Base-by-base conservation (phyloP, 2,329 filamentous ascomycete genomes). In the Trichoderma breve region DNA sequence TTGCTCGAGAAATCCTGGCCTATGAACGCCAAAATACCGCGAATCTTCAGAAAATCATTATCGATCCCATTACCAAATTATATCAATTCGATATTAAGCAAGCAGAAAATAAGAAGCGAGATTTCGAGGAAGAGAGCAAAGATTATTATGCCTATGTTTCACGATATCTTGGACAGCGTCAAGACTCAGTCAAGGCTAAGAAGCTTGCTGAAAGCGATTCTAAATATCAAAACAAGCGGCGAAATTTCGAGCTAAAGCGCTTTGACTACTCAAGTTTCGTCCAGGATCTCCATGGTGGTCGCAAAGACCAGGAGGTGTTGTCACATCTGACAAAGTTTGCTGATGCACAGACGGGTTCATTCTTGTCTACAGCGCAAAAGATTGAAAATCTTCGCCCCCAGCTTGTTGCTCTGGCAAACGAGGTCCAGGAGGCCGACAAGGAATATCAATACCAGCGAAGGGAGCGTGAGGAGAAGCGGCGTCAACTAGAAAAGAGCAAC, bases 241-340 rank as follows among this genome's bases (percentile, higher is more conserved):
- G 93, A 58, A 97, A 94, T 76, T 99, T 99, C 78, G 96, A 99
- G 84, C 87, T 99, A 71, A 98, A 97, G 84, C 91, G 97, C 11
- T 99, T 99, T 78, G 97, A 99, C 81, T 99, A 99, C 81, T 98
- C 95, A 3, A 97, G 94, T 15, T 99, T 98, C 79, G 97, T 99
- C 93, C 95, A 98, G 78, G 96, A 99, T 84, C 86, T 99, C n/a
- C 96, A 98, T 74, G 96, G 96, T 34, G 96, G 96, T n/a, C 91
- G 96, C 74, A 99, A 98, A 80, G 96, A 99, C 78, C 96, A 98
- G 79, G 96, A 99, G 80, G 93, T 99, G 5, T 83, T 99, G 34
- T 98, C 95, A 1, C 93, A 98, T 79, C 86, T 99, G 36, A 99
- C 96, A 2, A 95, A 92, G 79, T 99, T 95, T 80, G 97, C 97